phyloP scores from a whole-genome alignment of 192 early-diverging fungal genomes.

The Mortierella antarctica region DNA sequence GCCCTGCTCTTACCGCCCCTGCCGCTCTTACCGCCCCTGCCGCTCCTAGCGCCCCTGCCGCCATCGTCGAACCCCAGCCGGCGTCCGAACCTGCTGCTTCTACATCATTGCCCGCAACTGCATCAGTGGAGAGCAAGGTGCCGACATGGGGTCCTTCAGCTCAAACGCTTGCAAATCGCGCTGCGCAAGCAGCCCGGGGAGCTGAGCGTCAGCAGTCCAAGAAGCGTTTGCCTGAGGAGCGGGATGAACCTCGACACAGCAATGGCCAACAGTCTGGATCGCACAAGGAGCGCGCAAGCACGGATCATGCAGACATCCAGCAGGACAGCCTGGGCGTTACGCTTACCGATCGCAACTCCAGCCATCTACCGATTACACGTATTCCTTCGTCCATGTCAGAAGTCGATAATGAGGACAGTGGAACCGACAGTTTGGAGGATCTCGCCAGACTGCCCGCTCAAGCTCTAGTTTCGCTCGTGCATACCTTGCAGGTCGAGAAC shows the following conservation, averaged over 20 bases:
- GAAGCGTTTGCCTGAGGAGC: slow-evolving; percentile 12
- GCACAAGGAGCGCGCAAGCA: neutral
- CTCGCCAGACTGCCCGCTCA: slow-evolving; percentile 35
- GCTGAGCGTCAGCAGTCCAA: slow-evolving; percentile 16
- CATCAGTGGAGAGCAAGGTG: slow-evolving; percentile 9
- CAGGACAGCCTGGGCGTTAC: neutral
- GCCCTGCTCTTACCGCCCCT: neutral
- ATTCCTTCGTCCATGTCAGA: neutral
- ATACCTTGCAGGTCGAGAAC: slow-evolving; percentile 59
- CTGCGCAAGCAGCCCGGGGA: slow-evolving; percentile 21
- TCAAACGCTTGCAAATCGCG: slow-evolving; percentile 41
- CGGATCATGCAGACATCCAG: neutral
- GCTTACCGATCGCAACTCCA: neutral
- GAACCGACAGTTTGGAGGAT: slow-evolving; percentile 22
- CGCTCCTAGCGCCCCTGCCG: neutral
- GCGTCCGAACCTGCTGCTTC: neutral
- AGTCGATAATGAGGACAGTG: slow-evolving; percentile 16
- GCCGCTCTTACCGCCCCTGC: neutral
- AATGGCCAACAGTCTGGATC: slow-evolving; percentile 3
- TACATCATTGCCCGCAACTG: neutral
- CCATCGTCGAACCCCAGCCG: neutral
- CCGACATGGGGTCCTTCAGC: slow-evolving; percentile 51
- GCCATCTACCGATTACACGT: neutral
- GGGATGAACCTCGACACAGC: slow-evolving; percentile 1
- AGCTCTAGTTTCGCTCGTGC: slow-evolving; percentile 41